Conservation (phyloP, 2,329 filamentous ascomycete genomes). For the Fusarium musae region DNA sequence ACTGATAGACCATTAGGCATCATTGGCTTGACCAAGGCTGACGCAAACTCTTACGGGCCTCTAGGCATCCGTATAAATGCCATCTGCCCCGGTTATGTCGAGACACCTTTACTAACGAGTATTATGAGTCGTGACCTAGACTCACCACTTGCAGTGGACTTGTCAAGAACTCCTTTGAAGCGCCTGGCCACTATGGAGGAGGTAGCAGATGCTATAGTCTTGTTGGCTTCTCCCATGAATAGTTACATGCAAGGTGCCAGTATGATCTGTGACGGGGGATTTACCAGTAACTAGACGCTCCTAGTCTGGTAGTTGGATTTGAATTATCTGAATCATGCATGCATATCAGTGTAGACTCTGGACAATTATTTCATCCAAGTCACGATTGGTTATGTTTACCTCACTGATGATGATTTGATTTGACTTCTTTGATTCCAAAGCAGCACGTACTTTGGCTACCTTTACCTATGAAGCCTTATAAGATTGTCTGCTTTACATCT, state of each 20-base stretch:
- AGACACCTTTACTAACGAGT: slow-evolving; percentile 53
- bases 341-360: neutral
- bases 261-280: slow-evolving; percentile 60
- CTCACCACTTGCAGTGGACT: slow-evolving; percentile 51
- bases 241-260: slow-evolving; percentile 63
- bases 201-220: slow-evolving; percentile 63
- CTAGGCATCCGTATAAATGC: slow-evolving; percentile 68
- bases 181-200: slow-evolving; percentile 62
- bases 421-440: neutral
- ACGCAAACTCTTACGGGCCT: slow-evolving; percentile 63
- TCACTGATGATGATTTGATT: neutral
- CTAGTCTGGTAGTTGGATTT: neutral
- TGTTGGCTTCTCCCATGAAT: slow-evolving; percentile 62
- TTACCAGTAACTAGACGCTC: slow-evolving; percentile 43
- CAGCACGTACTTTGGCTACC: neutral
- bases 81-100: slow-evolving; percentile 65
- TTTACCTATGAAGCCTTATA: neutral
- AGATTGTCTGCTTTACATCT: neutral
- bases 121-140: slow-evolving; percentile 39
- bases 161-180: slow-evolving; percentile 59
- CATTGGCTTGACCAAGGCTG: slow-evolving; percentile 63
- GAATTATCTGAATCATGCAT: neutral
- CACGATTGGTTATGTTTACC: neutral
- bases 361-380: neutral
- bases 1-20: slow-evolving; percentile 45